These are phyloP conservation scores for Coniochaeta sp. DNA, from an alignment of 2,329 filamentous ascomycete species.

Conservation along the genomic window DNA sequence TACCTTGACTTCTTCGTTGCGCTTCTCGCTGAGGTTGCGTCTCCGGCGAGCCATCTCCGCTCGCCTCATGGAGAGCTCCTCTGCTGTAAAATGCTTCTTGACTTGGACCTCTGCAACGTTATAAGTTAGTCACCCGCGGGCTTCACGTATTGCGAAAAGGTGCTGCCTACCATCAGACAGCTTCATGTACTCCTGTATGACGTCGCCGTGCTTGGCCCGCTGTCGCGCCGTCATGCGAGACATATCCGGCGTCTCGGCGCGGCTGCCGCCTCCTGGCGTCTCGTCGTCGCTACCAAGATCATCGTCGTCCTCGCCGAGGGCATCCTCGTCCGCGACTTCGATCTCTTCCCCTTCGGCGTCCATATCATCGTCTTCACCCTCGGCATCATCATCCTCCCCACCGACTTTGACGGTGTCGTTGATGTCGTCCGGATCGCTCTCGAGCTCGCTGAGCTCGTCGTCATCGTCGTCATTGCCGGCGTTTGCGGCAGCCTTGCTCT, in stretches of 20 bases:
- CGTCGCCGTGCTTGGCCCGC: constrained; percentile 50
- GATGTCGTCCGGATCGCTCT: constrained; percentile 41
- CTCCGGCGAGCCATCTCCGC: constrained; percentile 55
- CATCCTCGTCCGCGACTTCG: constrained; percentile 30
- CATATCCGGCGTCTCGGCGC: constrained; percentile 43
- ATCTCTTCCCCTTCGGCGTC: constrained; percentile 31
- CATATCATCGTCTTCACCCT: constrained; percentile 35
- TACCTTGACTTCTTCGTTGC: constrained; percentile 58
- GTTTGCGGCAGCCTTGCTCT: constrained; percentile 1
- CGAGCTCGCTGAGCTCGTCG: constrained; percentile 48
- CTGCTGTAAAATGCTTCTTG: constrained; percentile 54
- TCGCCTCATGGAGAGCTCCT: constrained; percentile 54
- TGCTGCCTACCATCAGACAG: constrained; percentile 50
- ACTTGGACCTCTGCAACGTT: constrained; percentile 50
- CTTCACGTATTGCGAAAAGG: neutral
- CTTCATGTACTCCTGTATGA: constrained; percentile 48
- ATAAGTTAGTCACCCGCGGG: constrained; percentile 9
- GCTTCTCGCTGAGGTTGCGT: constrained; percentile 57
- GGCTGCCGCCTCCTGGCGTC: constrained; percentile 28
- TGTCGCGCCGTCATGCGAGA: constrained; percentile 56
- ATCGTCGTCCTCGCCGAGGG: constrained; percentile 27
- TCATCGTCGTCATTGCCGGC: constrained; percentile 36
- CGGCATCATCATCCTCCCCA: constrained; percentile 19
- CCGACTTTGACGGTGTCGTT: constrained; percentile 35
- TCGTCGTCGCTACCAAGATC: constrained; percentile 28